Evolutionary conservation across 2,329 filamentous ascomycete genomes (phyloP), one percentile per base, ranked within the genome.

Genomic region (Endocalyx cinctus): DNA sequence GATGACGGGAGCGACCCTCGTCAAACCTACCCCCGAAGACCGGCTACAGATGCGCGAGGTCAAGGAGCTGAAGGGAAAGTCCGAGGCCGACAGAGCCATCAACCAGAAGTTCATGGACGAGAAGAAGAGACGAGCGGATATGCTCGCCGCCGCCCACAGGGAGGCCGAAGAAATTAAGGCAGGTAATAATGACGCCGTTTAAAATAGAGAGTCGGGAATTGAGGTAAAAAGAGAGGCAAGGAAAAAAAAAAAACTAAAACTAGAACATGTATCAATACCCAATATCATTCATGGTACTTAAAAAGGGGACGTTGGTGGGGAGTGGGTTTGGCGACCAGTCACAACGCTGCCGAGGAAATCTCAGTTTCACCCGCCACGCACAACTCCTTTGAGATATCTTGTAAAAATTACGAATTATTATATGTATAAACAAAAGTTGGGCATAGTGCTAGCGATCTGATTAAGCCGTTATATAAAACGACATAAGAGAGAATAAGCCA

Each of bases 11-110:
- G 84, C 82, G 8, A 58, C 64, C 17, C 54, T 63, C 16, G 55
- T 88, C 2, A 50, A 69, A 39, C 67, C 80, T 3, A 80, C 74
- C 1, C 58, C 64, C 3, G 70, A 80, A 51, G 83, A 89, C 47
- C 51, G 67, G 38, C 61, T 66, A 32, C 69, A 80, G 61, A 60
- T 84, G 59, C 61, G 62, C 43, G 68, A 74, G 46, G 49, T 85
- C 11, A 67, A 74, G 46, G 75, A 77, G 41, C 63, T 73, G 38
- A 56, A 62, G 39, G 66, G 64, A 50, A 62, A 66, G 48, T 70
- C 66, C 25, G 64, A 68, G 34, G 57, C 65, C 31, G 80, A 85
- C 57, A 66, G 75, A 14, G 66, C 69, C 42, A 60, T 70, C 36
- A 66, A 73, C 42, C 59, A 62, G 50, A 69, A 70, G 45, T 65